Evolutionary conservation across 1,284 basidiomycete genomes (phyloP).

Genomic region (Sporisorium iseilematis-ciliati): DNA sequence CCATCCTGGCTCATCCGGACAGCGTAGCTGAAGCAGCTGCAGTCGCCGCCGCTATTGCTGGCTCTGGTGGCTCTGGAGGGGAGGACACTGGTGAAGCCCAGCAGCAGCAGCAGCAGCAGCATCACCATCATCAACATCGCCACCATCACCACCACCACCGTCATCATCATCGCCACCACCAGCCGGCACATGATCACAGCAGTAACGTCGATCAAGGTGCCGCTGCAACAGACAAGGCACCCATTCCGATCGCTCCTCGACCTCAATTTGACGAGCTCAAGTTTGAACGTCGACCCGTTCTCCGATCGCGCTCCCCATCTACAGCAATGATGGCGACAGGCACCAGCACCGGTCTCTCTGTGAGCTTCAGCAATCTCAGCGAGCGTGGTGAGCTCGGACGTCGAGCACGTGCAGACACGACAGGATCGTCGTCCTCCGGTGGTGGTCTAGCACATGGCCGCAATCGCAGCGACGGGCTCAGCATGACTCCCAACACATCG

Average conservation of each 20-base stretch:
- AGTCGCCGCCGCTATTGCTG: slow-evolving; percentile 24
- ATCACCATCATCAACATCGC: slow-evolving; percentile 37
- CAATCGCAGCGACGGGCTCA: slow-evolving; percentile 23
- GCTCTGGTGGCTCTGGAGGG: not conserved
- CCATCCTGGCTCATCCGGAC: slow-evolving; percentile 24
- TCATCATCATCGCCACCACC: slow-evolving; percentile 30
- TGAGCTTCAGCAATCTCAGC: slow-evolving; percentile 46
- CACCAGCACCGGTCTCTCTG: slow-evolving; percentile 32
- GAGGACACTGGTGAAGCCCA: no score
- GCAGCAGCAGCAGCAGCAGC: no score
- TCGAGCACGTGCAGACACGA: slow-evolving; percentile 41
- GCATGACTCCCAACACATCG: slow-evolving; percentile 37
- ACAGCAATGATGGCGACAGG: slow-evolving; percentile 16
- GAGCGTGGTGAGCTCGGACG: slow-evolving; percentile 20
- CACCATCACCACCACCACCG: slow-evolving; percentile 22
- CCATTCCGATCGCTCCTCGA: slow-evolving; percentile 18
- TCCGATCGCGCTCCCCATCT: slow-evolving; percentile 57
- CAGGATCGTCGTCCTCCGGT: slow-evolving; percentile 23
- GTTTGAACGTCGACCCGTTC: slow-evolving; percentile 58
- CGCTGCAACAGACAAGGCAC: slow-evolving; percentile 1
- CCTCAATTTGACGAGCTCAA: slow-evolving; percentile 39
- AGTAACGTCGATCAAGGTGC: not conserved
- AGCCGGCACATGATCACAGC: slow-evolving; percentile 9
- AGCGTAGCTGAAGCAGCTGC: slow-evolving; percentile 28
- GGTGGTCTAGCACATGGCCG: slow-evolving; percentile 5